A percentile compares a stretch with the other conserved stretches of the same genome.
phyloP scores from a whole-genome alignment of 331 rosid species.

The Stylosanthes scabra region DNA sequence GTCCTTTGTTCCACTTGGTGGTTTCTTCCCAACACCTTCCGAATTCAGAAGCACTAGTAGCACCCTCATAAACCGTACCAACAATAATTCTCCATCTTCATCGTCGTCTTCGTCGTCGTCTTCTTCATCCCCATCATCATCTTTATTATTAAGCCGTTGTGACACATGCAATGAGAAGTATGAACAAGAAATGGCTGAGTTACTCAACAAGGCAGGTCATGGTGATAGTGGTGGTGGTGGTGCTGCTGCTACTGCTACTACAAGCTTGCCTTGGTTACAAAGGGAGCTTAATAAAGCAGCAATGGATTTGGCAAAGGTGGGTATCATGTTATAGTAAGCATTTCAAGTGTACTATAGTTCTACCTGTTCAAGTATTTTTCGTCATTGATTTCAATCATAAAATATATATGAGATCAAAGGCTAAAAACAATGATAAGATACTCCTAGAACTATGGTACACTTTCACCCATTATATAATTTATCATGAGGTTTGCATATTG shows the following conservation, averaged over 20 bases:
- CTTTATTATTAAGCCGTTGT: constrained; percentile 57
- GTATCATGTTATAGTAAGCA: constrained; percentile 8
- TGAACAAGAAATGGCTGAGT: constrained; percentile 78
- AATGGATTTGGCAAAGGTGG: constrained; percentile 73
- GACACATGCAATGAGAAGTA: constrained; percentile 72
- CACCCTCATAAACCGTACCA: constrained; percentile 46
- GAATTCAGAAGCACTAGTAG: constrained; percentile 41
- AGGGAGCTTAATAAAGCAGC: constrained; percentile 61
- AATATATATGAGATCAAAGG: too few species aligned
- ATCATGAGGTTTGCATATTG: constrained; percentile 27
- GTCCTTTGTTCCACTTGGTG: constrained; percentile 96
- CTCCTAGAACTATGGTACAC: too few species aligned
- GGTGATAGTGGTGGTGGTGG: constrained; percentile 16
- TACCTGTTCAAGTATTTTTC: too few species aligned
- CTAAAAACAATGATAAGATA: too few species aligned
- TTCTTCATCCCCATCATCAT: too few species aligned
- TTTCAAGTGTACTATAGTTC: too few species aligned
- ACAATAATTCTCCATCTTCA: too few species aligned
- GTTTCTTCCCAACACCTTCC: constrained; percentile 77
- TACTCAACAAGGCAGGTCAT: constrained; percentile 60
- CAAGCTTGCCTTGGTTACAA: constrained; percentile 66
- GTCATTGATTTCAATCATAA: too few species aligned
- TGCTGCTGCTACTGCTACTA: constrained; percentile 1
- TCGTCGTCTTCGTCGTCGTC: too few species aligned
- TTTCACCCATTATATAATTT: constrained; percentile 27